A percentile compares a stretch with the other conserved stretches of the same genome.
Evolutionary conservation across 2,329 filamentous ascomycete genomes (phyloP).

Genomic region (Fusarium protoensiforme): DNA sequence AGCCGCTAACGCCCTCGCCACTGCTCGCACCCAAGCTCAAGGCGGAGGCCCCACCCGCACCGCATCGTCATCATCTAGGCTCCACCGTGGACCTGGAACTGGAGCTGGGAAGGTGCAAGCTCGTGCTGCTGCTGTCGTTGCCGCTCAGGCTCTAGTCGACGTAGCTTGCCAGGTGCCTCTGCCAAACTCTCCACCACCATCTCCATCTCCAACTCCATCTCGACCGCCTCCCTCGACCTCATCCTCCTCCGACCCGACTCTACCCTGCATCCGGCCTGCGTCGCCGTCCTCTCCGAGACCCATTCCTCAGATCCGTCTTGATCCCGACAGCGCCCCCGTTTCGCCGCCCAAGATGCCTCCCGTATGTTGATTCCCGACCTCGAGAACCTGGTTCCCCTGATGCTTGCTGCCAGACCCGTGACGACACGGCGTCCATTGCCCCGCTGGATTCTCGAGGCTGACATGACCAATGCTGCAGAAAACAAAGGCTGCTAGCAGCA

Average conservation of each 20-base stretch:
- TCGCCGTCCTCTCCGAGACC: constrained; percentile 43
- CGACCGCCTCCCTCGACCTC: constrained; percentile 46
- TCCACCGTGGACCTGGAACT: constrained; percentile 40
- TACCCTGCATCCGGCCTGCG: constrained; percentile 44
- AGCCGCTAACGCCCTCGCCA: constrained; percentile 22
- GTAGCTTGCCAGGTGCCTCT: constrained; percentile 54
- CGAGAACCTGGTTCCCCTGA: constrained; percentile 18
- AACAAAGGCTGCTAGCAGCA: constrained; percentile 44
- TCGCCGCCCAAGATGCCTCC: constrained; percentile 63
- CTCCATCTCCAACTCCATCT: constrained; percentile 48
- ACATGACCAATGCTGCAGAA: constrained; percentile 34
- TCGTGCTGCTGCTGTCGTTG: constrained; percentile 17
- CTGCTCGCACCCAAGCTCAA: neutral
- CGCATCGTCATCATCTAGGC: constrained; percentile 48
- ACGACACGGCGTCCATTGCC: constrained; percentile 23
- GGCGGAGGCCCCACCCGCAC: constrained; percentile 31
- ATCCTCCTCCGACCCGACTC: constrained; percentile 47
- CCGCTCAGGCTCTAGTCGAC: constrained; percentile 42
- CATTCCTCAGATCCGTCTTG: constrained; percentile 36
- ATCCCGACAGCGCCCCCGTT: constrained; percentile 41
- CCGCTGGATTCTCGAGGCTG: constrained; percentile 27
- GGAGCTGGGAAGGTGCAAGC: constrained; percentile 25
- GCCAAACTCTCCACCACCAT: constrained; percentile 55
- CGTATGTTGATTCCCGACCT: constrained; percentile 56
- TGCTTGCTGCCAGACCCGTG: constrained; percentile 21